A percentile compares a stretch with the other conserved stretches of the same genome.
These are phyloP conservation scores for Backusella sp. DNA, from an alignment of 192 early-diverging fungal genomes.

Conservation along the genomic window DNA sequence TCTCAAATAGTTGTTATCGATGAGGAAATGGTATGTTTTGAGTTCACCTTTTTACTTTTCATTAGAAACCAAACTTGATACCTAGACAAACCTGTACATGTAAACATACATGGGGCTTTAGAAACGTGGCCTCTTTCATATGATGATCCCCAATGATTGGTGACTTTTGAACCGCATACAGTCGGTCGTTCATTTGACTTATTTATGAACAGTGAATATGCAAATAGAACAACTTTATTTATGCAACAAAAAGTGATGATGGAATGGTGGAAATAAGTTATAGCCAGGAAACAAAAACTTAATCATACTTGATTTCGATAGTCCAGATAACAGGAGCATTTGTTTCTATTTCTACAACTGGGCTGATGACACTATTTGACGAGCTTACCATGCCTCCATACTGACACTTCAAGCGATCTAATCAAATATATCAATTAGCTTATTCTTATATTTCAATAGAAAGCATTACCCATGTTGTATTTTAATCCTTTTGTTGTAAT, in stretches of 20 bases:
- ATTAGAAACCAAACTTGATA: too few relatives aligned
- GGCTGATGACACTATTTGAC: slow-evolving; percentile 70
- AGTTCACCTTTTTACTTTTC: too few relatives aligned
- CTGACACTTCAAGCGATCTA: slow-evolving; percentile 28
- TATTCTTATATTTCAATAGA: not conserved
- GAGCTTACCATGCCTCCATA: slow-evolving; percentile 85
- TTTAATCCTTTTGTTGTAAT: slow-evolving; percentile 74
- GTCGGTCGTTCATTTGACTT: too few relatives aligned
- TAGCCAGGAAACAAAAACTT: not conserved
- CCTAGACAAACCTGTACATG: too few relatives aligned
- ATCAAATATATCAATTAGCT: not conserved
- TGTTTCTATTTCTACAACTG: slow-evolving; percentile 64
- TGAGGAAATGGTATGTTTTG: too few relatives aligned
- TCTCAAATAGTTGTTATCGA: too few relatives aligned
- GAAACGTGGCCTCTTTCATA: too few relatives aligned
- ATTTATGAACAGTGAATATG: not conserved
- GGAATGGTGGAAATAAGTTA: not conserved
- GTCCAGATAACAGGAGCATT: slow-evolving; percentile 81
- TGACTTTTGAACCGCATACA: too few relatives aligned
- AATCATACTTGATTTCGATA: slow-evolving; percentile 51
- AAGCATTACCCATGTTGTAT: slow-evolving; percentile 77
- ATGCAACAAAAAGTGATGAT: not conserved
- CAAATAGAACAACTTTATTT: not conserved
- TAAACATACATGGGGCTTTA: too few relatives aligned
- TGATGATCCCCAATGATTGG: too few relatives aligned